Base-by-base conservation (phyloP, 2,329 filamentous ascomycete genomes). In the Lachnellula occidentalis region DNA sequence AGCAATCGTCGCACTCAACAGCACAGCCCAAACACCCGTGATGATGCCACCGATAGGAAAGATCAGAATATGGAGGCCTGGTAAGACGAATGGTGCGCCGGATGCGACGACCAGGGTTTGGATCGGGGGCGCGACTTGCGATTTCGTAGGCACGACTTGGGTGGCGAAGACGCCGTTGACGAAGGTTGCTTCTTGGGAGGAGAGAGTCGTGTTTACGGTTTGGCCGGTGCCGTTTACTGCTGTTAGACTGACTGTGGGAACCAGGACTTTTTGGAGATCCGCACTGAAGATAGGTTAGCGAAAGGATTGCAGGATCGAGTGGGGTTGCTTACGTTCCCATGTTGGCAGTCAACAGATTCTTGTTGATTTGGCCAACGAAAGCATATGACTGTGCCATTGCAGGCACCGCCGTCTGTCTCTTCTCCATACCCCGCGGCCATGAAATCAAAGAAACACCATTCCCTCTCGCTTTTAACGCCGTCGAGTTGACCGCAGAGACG, bases 1-100 rank as follows among this genome's bases (percentile, higher is more conserved):
- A 3, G 78, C 85, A 58, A 86, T 80, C 21, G 78, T 80, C 0
- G 70, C 69, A 6, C 83, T 49, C 24, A 85, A 81, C 19, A 87
- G 57, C 0, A 78, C 58, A 2, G 82, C 69, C 85, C 87, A 91
- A 12, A 79, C 64, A 39, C 78, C 72, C 2, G 81, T 86, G 63
- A 91, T 77, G 61, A 88, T 73, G n/a, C 86, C 73, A 17, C 87
- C 87, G 31, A 86, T 73, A 7, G 87, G 87, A 70, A 88, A 85
- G 57, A 90, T 81, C 63, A 87, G 75, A 51, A 90, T 76, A 57
- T 81, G 78, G 39, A 82, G 78, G 45, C 87, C 87, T 0, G 87
- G 87, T 1, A 91, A 73, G 14, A 88, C 75, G 61, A 90, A 90
- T 1, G 85, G 81, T 9, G 57, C 51, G 34, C 59, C 63, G 9